These are phyloP conservation scores for Lodderomyces orthopsilosis DNA, from an alignment of 1,139 yeast genomes.

Conservation along the genomic window DNA sequence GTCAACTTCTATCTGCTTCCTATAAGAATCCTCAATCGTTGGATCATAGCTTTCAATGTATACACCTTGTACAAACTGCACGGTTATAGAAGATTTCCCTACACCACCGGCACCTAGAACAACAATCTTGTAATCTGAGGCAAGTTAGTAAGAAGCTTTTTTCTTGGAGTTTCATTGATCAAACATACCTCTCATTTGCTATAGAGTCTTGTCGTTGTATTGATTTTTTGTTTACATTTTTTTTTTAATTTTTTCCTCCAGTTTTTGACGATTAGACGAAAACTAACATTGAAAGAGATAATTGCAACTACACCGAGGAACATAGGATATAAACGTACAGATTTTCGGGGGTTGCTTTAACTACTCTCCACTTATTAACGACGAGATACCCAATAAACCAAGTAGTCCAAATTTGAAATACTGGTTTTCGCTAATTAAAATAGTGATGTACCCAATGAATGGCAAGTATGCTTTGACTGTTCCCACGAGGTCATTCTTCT, in stretches of 20 bases:
- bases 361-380: conserved; percentile 48
- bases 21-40: conserved; percentile 68
- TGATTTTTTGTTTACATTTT: conserved; percentile 1
- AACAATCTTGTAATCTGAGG: conserved; percentile 42
- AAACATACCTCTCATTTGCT: conserved; percentile 13
- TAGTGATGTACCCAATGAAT: conserved; percentile 87
- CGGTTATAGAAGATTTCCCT: conserved; percentile 51
- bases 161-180: neutral
- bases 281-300: neutral
- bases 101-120: conserved; percentile 55
- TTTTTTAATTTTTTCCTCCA: neutral
- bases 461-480: conserved; percentile 91
- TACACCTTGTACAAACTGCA: conserved; percentile 51
- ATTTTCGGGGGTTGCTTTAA: neutral
- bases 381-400: conserved; percentile 63
- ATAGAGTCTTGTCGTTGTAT: no score
- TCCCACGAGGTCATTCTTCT: conserved; percentile 78
- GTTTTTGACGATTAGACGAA: conserved; percentile 3
- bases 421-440: conserved; percentile 84
- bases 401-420: conserved; percentile 71
- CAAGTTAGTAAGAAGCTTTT: conserved; percentile 10
- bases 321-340: neutral
- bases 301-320: neutral
- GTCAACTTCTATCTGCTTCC: conserved; percentile 89
- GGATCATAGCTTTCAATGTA: conserved; percentile 52